Base-by-base conservation (phyloP, 257 asterid genomes). In the Fraxinus excelsior region DNA sequence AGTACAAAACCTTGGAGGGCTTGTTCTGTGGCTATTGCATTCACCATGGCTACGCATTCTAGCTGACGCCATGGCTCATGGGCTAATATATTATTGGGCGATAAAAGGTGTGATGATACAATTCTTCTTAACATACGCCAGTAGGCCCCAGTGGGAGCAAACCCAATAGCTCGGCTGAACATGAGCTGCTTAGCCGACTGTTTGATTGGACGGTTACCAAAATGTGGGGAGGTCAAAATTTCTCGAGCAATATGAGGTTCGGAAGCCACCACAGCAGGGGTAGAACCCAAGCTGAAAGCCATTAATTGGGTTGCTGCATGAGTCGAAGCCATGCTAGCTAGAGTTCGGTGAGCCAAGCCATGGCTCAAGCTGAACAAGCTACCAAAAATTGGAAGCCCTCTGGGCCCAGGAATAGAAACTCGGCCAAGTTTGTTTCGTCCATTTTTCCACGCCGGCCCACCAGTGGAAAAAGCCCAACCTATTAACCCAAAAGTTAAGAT, bases 81-180 rank as follows among this genome's bases (percentile, higher is more conserved):
- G 4, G 86, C 87, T 70, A 80, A 60, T 26, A 89, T 84, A 60
- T 84, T 84, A 82, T 49, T 80, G 0, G 94, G 92, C 7, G 89
- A 83, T 13, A 87, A 89, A 13, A 89, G 85, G 62, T 86, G 94
- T 1, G 89, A 64, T 0, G 90, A 80, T 10, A 91, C 82, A 23
- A 86, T 84, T 82, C 77, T 87, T 16, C 94, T 83, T 70, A 89
- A 40, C 72, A 83, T 80, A 6, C 88, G 80, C 94, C 92, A 90
- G 60, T 90, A 83, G 9, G 84, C 28, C 3, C 94, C 92, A 11
- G 80, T 75, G 1, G 92, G 94, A 1, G 94, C 94, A 34, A 90
- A 90, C 11, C 92, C 94, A 3, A 90, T 90, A 84, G 94, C 92
- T 44, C 92, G 86, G 78, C 81, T 84, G 40, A 90, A 88, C 94